Conservation (phyloP, 768 basidiomycete genomes). For the Boletus coccyginus region DNA sequence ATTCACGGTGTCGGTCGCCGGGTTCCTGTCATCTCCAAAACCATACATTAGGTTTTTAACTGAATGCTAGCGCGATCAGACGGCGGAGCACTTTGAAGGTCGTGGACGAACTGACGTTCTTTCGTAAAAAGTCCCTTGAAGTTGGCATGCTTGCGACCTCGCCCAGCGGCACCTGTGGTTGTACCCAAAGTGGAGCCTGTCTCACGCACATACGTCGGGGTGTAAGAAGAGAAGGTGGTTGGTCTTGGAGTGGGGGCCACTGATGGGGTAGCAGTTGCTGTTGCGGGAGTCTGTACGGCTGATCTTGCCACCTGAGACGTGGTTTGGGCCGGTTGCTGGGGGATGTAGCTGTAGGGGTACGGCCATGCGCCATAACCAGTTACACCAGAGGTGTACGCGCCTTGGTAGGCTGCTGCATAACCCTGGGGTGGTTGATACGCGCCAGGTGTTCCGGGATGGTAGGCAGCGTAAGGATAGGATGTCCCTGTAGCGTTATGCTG, state of each 20-base stretch:
- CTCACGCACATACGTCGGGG: constrained; percentile 52
- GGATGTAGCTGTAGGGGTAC: constrained; percentile 63
- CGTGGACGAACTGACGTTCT: constrained; percentile 56
- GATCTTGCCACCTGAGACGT: constrained; percentile 28
- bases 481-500: constrained; percentile 43
- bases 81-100: not conserved
- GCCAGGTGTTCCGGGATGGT: constrained; percentile 47
- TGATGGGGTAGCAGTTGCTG: constrained; percentile 32
- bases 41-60: constrained; percentile 90
- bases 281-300: constrained; percentile 27
- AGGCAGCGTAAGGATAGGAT: constrained; percentile 65
- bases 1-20: constrained; percentile 82
- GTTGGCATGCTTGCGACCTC: constrained; percentile 64
- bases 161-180: constrained; percentile 39
- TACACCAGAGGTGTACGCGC: constrained; percentile 59
- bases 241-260: constrained; percentile 34
- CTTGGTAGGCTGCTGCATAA: constrained; percentile 45
- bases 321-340: constrained; percentile 35
- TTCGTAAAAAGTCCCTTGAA: constrained; percentile 76
- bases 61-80: constrained; percentile 30
- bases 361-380: constrained; percentile 70
- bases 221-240: constrained; percentile 56
- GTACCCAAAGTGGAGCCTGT: constrained; percentile 35
- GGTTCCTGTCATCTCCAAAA: constrained; percentile 89
- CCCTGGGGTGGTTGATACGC: constrained; percentile 46